Base-by-base conservation (phyloP, 192 early-diverging fungal species). In the Coemansia sp. region DNA sequence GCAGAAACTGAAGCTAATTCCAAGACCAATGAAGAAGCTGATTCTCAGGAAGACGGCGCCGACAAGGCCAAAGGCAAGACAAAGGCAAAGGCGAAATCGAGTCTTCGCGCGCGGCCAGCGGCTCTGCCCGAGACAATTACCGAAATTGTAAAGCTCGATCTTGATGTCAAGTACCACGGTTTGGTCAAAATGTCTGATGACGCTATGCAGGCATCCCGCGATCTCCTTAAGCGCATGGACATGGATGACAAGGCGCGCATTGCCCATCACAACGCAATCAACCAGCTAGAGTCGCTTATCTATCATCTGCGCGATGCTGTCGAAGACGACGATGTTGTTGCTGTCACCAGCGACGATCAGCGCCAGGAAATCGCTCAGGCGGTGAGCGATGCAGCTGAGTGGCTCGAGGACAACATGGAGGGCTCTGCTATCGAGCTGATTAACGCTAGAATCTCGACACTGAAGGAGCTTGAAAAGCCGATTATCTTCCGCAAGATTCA, bases 231-330 rank as follows among this genome's bases (percentile, higher is more conserved):
- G 28, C 74, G 69, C 59, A 82, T 99, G 82, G 95, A 99, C 65
- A 63, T 72, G 31, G 84, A 85, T 61, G 95, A 97, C 80, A 52
- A 69, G 3, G 69, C 79, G 17, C 91, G 90, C 61, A 84, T 82
- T 33, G 84, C 85, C 6, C 88, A 87, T 36, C 94, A 94, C 77
- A 91, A 89, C 70, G 93, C 95, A 20, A 73, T 85, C 42, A 99
- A 99, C 82, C 83, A 82, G 55, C 85, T 99, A 22, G 97, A 99
- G 74, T 80, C 93, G 3, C 96, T 92, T 76, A 82, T 97, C 32
- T 99, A 98, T 80, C 87, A 86, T 34, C 73, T 88, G 40, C 91
- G 91, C 55, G 94, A 96, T 56, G 86, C 94, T 57, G 77, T 92
- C 52, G 86, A 92, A 49, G 89, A 93, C 56, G 91, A 93, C 33